Percentiles rank a stretch among this genome's conserved stretches.
phyloP scores from a whole-genome alignment of 2,329 filamentous ascomycete species.

The Arthrobotrys pseudoclavata region DNA sequence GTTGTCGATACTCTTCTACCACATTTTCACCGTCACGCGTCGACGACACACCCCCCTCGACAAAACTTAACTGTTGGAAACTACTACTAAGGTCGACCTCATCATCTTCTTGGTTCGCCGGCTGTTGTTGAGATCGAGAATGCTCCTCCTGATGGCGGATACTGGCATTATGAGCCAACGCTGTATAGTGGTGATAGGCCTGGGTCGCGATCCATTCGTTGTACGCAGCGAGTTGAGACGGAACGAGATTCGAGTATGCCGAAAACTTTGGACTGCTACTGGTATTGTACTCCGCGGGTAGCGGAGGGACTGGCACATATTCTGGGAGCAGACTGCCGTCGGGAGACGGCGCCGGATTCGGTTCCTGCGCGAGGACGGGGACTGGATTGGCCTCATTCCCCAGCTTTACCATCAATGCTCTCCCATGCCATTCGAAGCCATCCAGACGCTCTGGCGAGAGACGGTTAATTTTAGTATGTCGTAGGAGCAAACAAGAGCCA shows the following conservation, averaged over 20 bases:
- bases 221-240: constrained; percentile 56
- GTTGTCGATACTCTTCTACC: constrained; percentile 49
- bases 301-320: constrained; percentile 48
- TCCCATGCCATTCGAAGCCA: constrained; percentile 61
- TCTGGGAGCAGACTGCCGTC: constrained; percentile 33
- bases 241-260: constrained; percentile 47
- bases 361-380: constrained; percentile 57
- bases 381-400: constrained; percentile 61
- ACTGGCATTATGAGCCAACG: constrained; percentile 43
- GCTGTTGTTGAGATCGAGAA: constrained; percentile 21
- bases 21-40: constrained; percentile 33
- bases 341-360: constrained; percentile 30
- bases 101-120: not conserved
- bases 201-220: constrained; percentile 58
- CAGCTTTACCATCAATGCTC: constrained; percentile 61
- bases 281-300: constrained; percentile 41
- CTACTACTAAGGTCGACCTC: not conserved
- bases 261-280: constrained; percentile 48
- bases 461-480: constrained; percentile 5
- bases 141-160: constrained; percentile 45
- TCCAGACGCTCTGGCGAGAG: constrained; percentile 55
- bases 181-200: constrained; percentile 57
- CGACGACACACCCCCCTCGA: constrained; percentile 20
- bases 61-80: constrained; percentile 13
- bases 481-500: constrained; percentile 22